These are phyloP conservation scores for Heimioporus sp. DNA, from an alignment of 768 basidiomycete genomes.

Conservation along the genomic window DNA sequence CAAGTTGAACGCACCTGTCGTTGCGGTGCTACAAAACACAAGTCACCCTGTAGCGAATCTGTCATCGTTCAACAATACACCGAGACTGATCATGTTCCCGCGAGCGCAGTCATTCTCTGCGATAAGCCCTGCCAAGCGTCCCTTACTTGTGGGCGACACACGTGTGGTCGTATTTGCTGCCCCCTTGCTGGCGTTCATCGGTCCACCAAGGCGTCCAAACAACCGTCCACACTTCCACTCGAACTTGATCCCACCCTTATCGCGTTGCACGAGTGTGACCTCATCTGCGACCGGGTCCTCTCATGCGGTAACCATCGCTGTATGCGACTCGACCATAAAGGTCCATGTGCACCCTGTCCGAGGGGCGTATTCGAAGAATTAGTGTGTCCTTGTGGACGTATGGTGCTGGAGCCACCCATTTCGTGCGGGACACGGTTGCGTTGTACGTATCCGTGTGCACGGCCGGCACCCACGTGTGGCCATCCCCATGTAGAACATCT, in stretches of 20 bases:
- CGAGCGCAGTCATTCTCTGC: constrained; percentile 72
- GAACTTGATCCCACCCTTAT: constrained; percentile 50
- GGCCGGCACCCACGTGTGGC: constrained; percentile 71
- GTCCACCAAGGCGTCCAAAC: constrained; percentile 49
- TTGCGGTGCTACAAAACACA: constrained; percentile 68
- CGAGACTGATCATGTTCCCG: constrained; percentile 30
- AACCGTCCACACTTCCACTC: constrained; percentile 17
- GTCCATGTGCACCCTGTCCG: constrained; percentile 79
- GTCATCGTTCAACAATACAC: constrained; percentile 9
- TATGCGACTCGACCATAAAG: constrained; percentile 77
- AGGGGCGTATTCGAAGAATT: constrained; percentile 92
- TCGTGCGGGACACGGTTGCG: constrained; percentile 79
- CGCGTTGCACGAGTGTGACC: constrained; percentile 81
- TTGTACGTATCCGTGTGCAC: constrained; percentile 79
- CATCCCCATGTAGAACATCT: constrained; percentile 75
- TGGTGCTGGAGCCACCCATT: constrained; percentile 84
- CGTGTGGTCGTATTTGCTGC: constrained; percentile 84
- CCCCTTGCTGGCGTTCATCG: constrained; percentile 73
- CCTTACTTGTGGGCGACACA: constrained; percentile 83
- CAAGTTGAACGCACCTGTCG: constrained; percentile 77
- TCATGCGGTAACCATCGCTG: constrained; percentile 80
- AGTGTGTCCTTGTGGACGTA: constrained; percentile 82
- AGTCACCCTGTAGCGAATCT: constrained; percentile 44
- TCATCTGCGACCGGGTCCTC: constrained; percentile 72
- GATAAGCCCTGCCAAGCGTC: constrained; percentile 75